Evolutionary conservation across 1,284 basidiomycete species (phyloP).

Genomic region (Tausonia pullulans): DNA sequence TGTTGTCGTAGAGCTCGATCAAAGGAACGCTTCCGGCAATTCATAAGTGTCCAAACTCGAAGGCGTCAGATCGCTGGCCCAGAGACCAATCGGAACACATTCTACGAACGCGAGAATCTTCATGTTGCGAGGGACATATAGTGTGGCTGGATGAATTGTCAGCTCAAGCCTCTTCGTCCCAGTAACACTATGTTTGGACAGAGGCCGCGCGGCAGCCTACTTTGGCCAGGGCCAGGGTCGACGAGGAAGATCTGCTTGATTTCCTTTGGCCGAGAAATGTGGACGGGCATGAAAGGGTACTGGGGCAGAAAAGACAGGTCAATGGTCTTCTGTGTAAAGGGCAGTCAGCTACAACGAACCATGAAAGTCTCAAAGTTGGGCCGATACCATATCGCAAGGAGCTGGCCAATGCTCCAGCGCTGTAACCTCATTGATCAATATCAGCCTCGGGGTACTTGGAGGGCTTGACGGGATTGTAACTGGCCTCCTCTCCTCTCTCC

Average conservation of each 20-base stretch:
- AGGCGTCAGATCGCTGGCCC: neutral
- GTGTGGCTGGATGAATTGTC: slow-evolving; percentile 52
- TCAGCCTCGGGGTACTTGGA: slow-evolving; percentile 4
- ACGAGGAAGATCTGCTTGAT: slow-evolving; percentile 94
- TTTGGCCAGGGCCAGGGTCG: slow-evolving; percentile 80
- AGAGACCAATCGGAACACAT: neutral
- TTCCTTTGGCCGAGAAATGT: slow-evolving; percentile 95
- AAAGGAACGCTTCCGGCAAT: slow-evolving; percentile 43
- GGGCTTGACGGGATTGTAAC: slow-evolving; percentile 4
- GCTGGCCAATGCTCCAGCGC: slow-evolving; percentile 92
- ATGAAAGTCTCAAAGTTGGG: slow-evolving; percentile 98
- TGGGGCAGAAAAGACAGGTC: slow-evolving; percentile 29
- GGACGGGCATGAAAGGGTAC: slow-evolving; percentile 95
- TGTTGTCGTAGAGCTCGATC: slow-evolving; percentile 95
- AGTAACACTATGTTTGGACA: neutral
- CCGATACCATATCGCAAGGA: slow-evolving; percentile 91
- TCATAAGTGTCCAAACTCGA: neutral
- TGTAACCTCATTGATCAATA: slow-evolving; percentile 42
- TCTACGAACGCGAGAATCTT: slow-evolving; percentile 54
- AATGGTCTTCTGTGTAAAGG: neutral
- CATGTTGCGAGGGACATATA: slow-evolving; percentile 97
- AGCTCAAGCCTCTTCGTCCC: neutral
- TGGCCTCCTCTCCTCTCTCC: neutral
- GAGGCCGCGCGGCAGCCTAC: slow-evolving; percentile 37
- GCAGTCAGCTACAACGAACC: slow-evolving; percentile 43